These are phyloP conservation scores for Davidsoniella eucalypti DNA, from an alignment of 2,329 filamentous ascomycete species.

Conservation along the genomic window DNA sequence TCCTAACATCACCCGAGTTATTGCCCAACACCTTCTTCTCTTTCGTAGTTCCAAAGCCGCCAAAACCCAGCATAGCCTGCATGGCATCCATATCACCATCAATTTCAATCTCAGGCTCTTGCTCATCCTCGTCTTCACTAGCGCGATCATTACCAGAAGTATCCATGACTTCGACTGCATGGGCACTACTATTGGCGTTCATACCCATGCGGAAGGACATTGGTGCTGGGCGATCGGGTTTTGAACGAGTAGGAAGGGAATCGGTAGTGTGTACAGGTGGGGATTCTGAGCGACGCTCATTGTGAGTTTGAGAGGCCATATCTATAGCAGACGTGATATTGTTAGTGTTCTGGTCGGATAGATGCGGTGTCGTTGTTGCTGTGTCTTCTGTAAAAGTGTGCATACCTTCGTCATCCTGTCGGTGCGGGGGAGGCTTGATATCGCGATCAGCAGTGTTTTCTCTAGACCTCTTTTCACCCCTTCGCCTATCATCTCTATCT, in stretches of 20 bases:
- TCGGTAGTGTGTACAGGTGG: constrained; percentile 16
- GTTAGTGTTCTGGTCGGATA: constrained; percentile 1
- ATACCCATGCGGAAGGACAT: constrained; percentile 24
- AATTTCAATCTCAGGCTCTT: constrained; percentile 35
- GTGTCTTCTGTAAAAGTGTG: not conserved
- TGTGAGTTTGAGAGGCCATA: constrained; percentile 14
- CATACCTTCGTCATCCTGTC: constrained; percentile 14
- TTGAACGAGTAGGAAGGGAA: constrained; percentile 22
- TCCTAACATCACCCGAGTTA: constrained; percentile 62
- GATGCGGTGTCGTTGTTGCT: not conserved
- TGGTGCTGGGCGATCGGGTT: constrained; percentile 14
- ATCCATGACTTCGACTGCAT: not conserved
- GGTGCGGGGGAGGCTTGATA: not conserved
- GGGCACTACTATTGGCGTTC: constrained; percentile 14
- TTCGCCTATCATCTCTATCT: constrained; percentile 13
- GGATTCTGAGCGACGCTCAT: constrained; percentile 24
- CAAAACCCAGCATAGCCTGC: constrained; percentile 81
- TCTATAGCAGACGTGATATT: not conserved
- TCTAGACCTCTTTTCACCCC: not conserved
- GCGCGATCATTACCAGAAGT: constrained; percentile 3
- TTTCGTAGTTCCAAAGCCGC: constrained; percentile 72
- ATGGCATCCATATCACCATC: constrained; percentile 57
- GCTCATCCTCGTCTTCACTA: constrained; percentile 19
- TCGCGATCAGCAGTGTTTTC: constrained; percentile 15
- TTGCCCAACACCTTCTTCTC: constrained; percentile 80